These are phyloP conservation scores for Dictyostelium brefeldianum DNA, from an alignment of 78 protist genomes.

Conservation along the genomic window DNA sequence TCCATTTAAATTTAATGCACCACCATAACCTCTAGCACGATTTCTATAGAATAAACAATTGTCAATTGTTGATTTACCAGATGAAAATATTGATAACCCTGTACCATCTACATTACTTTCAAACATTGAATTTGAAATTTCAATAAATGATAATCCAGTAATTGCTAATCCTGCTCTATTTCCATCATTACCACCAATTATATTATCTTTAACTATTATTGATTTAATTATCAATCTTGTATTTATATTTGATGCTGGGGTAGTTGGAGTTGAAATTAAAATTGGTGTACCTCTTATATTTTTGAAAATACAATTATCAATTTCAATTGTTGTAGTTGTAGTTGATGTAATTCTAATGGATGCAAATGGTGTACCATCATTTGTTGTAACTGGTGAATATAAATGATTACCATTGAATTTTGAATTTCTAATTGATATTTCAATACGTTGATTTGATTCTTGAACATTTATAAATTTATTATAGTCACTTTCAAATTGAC, in stretches of 20 bases:
- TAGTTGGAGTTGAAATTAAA: neutral
- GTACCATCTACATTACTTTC: conserved; percentile 7
- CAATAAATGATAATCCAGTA: neutral
- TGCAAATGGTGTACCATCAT: neutral
- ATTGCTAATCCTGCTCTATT: neutral
- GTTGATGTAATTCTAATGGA: neutral
- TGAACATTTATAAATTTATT: conserved; percentile 12
- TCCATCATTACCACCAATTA: neutral
- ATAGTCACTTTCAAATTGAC: neutral
- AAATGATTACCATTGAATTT: conserved; percentile 15
- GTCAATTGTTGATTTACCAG: neutral
- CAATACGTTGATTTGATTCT: neutral
- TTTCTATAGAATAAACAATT: neutral
- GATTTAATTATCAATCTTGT: neutral
- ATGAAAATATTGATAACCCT: neutral
- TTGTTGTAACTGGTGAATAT: neutral
- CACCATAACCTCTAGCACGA: neutral
- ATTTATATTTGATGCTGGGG: neutral
- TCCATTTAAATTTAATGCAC: neutral
- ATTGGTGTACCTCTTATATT: neutral
- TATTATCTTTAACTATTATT: neutral
- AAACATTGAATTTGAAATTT: neutral
- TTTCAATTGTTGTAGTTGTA: neutral
- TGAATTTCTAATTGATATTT: conserved; percentile 2
- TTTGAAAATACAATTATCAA: neutral